A percentile compares a stretch with the other conserved stretches of the same genome.
These are phyloP conservation scores for Cladophialophora bantiana DNA, from an alignment of 2,329 filamentous ascomycete genomes.

Conservation along the genomic window DNA sequence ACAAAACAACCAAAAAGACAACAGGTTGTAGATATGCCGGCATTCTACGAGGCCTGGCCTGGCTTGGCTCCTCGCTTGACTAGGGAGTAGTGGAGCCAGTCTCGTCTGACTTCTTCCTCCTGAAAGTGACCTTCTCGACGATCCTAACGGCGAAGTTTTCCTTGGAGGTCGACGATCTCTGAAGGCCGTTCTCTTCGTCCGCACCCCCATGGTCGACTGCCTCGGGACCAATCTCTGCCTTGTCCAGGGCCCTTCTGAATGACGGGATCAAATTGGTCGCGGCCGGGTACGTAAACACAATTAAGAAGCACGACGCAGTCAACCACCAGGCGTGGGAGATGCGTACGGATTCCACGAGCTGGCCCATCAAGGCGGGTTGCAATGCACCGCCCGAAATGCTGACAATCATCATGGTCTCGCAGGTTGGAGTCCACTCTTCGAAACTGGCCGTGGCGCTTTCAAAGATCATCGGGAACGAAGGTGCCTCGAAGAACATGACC, in stretches of 20 bases:
- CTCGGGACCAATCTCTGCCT: conserved; percentile 22
- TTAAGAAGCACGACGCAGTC: conserved; percentile 31
- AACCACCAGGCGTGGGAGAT: conserved; percentile 36
- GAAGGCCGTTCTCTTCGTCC: conserved; percentile 19
- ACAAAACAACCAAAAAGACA: not conserved
- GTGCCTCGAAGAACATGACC: conserved; percentile 81
- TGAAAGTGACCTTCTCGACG: conserved; percentile 1
- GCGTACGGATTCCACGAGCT: conserved; percentile 35
- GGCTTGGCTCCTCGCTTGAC: not conserved
- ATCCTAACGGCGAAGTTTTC: conserved; percentile 8
- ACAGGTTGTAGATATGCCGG: not conserved
- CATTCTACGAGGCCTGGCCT: not conserved
- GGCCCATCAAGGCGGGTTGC: conserved; percentile 36
- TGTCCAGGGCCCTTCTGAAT: conserved; percentile 34
- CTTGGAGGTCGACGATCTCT: not conserved
- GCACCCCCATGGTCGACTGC: not conserved
- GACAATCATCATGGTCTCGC: conserved; percentile 38
- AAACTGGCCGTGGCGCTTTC: conserved; percentile 44
- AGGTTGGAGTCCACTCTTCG: conserved; percentile 37
- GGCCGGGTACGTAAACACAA: conserved; percentile 37
- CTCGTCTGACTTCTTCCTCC: conserved; percentile 14
- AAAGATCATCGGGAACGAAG: conserved; percentile 82
- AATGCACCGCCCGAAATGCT: conserved; percentile 39
- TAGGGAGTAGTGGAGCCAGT: not conserved
- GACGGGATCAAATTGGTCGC: conserved; percentile 35